Evolutionary conservation across 1,284 basidiomycete genomes (phyloP).

Genomic region (Sanghuangporus baumii): DNA sequence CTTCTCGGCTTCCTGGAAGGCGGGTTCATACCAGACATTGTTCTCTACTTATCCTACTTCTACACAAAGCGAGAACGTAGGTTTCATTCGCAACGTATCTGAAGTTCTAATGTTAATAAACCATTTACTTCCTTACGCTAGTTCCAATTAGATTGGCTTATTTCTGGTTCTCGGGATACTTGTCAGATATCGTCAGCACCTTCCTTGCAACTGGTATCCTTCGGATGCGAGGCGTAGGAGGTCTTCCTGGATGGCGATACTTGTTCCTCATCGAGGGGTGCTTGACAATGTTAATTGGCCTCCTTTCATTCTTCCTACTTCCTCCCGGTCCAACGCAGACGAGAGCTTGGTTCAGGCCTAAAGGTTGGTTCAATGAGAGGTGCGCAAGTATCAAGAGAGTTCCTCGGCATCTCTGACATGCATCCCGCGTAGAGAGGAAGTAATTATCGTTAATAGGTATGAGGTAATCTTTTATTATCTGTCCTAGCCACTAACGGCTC

Average conservation of each 20-base stretch:
- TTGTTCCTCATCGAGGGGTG: constrained; percentile 16
- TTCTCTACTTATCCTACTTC: constrained; percentile 29
- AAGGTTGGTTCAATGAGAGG: constrained; percentile 32
- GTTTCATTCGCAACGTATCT: constrained; percentile 18
- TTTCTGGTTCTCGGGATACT: constrained; percentile 30
- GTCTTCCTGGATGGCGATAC: constrained; percentile 24
- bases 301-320: constrained; percentile 31
- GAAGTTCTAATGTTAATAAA: constrained; percentile 6
- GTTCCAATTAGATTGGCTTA: constrained; percentile 32
- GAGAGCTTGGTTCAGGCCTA: constrained; percentile 26
- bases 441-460: constrained; percentile 53
- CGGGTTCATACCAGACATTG: constrained; percentile 31
- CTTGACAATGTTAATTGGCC: constrained; percentile 24
- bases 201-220: constrained; percentile 30
- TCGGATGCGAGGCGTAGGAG: constrained; percentile 25
- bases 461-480: background rate
- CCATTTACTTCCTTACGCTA: background rate
- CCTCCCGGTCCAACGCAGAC: constrained; percentile 31
- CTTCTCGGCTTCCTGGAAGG: constrained; percentile 28
- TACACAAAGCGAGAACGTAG: constrained; percentile 26
- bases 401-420: background rate
- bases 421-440: constrained; percentile 36
- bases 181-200: constrained; percentile 22
- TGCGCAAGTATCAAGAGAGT: background rate
- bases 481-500: background rate